Conservation (phyloP, 2,329 filamentous ascomycete species). For the Colletotrichum sp. region DNA sequence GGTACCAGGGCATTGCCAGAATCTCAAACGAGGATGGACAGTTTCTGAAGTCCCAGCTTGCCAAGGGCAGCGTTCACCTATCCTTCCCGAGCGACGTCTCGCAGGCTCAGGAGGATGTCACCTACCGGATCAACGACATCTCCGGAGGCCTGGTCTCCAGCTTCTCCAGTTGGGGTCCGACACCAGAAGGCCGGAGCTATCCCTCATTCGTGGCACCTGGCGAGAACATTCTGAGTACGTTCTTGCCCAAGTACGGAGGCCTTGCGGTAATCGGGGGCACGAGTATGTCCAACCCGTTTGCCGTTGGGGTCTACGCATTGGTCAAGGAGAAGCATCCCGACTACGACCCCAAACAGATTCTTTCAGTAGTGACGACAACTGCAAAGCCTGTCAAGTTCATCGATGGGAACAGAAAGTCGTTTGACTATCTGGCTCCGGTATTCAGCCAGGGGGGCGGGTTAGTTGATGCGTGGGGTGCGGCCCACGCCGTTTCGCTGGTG, state of each 20-base stretch:
- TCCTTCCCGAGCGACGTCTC: not conserved
- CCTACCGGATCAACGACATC: not conserved
- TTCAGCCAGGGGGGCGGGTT: not conserved
- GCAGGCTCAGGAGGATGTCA: not conserved
- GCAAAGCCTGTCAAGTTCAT: not conserved
- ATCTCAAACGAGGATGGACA: not conserved
- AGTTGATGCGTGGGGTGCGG: not conserved
- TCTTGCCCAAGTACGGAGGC: not conserved
- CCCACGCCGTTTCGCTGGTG: not conserved
- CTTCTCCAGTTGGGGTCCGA: constrained; percentile 20
- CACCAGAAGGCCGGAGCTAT: constrained; percentile 16
- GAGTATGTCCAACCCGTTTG: constrained; percentile 22
- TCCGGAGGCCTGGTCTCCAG: not conserved
- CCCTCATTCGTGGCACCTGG: constrained; percentile 23
- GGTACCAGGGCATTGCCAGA: not conserved
- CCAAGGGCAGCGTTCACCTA: not conserved
- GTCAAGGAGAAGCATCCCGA: not conserved
- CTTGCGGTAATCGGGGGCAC: constrained; percentile 21
- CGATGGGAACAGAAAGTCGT: not conserved
- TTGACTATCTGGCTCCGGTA: not conserved
- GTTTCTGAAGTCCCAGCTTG: not conserved
- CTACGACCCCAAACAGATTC: not conserved
- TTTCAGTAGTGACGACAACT: not conserved
- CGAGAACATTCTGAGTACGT: constrained; percentile 24
- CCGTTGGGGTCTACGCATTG: constrained; percentile 19